phyloP scores from a whole-genome alignment of 139 green algal species.

The Eudorina sp. region DNA sequence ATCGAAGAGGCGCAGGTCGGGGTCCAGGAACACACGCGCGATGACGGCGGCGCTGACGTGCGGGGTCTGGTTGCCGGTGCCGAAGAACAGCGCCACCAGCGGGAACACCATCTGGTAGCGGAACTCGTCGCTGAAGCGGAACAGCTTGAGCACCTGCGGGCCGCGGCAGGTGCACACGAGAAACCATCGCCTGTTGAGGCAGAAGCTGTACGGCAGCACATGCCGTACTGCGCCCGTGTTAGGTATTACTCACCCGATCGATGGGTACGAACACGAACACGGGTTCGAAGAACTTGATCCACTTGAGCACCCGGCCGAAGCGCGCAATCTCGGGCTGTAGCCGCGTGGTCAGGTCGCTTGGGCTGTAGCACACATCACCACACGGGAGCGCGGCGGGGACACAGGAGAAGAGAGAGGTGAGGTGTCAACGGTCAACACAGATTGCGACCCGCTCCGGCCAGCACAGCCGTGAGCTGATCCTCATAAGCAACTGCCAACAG shows the following conservation, averaged over 20 bases:
- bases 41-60: constrained; percentile 74
- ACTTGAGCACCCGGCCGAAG: constrained; percentile 72
- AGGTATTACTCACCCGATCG: constrained; percentile 58
- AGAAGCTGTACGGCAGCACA: too few relatives aligned
- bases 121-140: constrained; percentile 74
- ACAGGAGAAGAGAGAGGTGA: too few relatives aligned
- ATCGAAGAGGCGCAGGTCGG: constrained; percentile 77
- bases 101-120: constrained; percentile 78
- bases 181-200: too few relatives aligned
- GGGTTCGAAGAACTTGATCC: constrained; percentile 70
- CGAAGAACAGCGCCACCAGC: constrained; percentile 84
- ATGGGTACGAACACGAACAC: constrained; percentile 80
- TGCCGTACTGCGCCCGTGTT: too few relatives aligned
- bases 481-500: too few relatives aligned
- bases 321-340: constrained; percentile 69
- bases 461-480: too few relatives aligned
- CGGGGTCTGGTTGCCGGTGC: constrained; percentile 80
- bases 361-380: constrained; percentile 34
- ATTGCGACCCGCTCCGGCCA: too few relatives aligned
- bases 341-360: constrained; percentile 55
- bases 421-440: too few relatives aligned
- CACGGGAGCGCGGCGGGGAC: too few relatives aligned
- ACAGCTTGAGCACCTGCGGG: constrained; percentile 61
- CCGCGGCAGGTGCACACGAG: too few relatives aligned
- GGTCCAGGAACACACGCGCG: constrained; percentile 80